A percentile compares a stretch with the other conserved stretches of the same genome.
phyloP scores from a whole-genome alignment of 495 filamentous ascomycete genomes.

The Staphylotrichum longicolle region DNA sequence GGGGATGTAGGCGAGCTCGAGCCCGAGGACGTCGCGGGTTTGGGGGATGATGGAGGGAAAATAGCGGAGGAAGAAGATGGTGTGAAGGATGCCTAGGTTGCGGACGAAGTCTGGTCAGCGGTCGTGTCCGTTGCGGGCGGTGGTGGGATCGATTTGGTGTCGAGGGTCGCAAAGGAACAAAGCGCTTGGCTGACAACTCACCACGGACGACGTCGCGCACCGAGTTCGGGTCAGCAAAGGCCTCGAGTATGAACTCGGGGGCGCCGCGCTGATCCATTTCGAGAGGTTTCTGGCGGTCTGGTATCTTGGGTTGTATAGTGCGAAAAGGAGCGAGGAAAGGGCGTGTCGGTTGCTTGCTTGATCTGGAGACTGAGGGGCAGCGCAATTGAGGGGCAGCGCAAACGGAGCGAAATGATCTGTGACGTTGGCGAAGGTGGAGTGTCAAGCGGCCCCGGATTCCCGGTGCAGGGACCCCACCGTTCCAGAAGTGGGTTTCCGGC shows the following conservation, averaged over 20 bases:
- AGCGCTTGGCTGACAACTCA: conserved; percentile 38
- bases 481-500: no score
- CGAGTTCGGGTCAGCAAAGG: conserved; percentile 74
- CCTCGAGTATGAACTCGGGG: conserved; percentile 80
- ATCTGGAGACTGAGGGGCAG: conserved; percentile 13
- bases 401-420: conserved; percentile 18
- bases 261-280: conserved; percentile 57
- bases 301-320: conserved; percentile 4
- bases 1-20: conserved; percentile 84
- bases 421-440: conserved; percentile 14
- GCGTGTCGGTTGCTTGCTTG: background rate
- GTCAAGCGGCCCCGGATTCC: conserved; percentile 11
- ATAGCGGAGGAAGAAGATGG: conserved; percentile 98
- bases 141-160: conserved; percentile 13
- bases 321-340: background rate
- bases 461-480: background rate
- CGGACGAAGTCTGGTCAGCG: no score
- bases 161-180: background rate
- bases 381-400: conserved; percentile 16
- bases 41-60: conserved; percentile 83
- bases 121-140: background rate
- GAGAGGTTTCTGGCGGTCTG: conserved; percentile 2
- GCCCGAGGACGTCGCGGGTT: conserved; percentile 85
- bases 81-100: conserved; percentile 77
- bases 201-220: conserved; percentile 93